Evolutionary conservation across 1,284 basidiomycete genomes (phyloP), one percentile per base, ranked within the genome.

Genomic region (Amylostereum chailletii): DNA sequence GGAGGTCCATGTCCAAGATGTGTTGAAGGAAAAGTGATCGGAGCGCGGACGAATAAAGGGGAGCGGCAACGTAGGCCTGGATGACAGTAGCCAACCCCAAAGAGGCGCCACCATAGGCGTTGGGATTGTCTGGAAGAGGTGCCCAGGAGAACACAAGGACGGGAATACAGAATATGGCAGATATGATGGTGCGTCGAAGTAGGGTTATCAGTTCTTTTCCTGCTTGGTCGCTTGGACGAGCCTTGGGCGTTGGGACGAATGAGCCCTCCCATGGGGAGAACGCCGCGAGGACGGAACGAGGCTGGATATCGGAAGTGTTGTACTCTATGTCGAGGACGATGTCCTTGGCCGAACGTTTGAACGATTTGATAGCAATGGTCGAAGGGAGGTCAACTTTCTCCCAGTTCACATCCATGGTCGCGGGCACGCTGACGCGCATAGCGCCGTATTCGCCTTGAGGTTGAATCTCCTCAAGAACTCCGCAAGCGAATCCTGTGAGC

Each of bases 61-160:
- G 71, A 2, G 62, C 65, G 2, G 65, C 71, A 49, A 67, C 63
- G n/a, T 48, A 59, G 5, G 55, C 51, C 51, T 73, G 69, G n/a
- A 74, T 68, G 49, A 69, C 52, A 2, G 71, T 70, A 8, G 71
- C 66, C 27, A 75, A 61, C 2, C 62, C 60, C 42, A 74, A 61
- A 4, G 68, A 71, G 3, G 65, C 59, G 34, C 65, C 65, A 30
- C 65, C 61, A 48, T 72, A 72, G 2, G 62, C 57, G 44, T 58
- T 56, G 4, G 66, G 62, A 42, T 60, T 59, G 39, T 55, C 46
- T 5, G 64, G 67, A 7, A 73, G 62, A 2, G 66, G 65, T 3
- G 71, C 70, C 74, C 74, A 75, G 1, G 72, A 62, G 57, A 75
- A 62, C 34, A 75, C 58, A 6, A 75, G 63, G 7, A 76, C 69